phyloP scores from a whole-genome alignment of 2,329 filamentous ascomycete species.

The Penicillium vulpinum region DNA sequence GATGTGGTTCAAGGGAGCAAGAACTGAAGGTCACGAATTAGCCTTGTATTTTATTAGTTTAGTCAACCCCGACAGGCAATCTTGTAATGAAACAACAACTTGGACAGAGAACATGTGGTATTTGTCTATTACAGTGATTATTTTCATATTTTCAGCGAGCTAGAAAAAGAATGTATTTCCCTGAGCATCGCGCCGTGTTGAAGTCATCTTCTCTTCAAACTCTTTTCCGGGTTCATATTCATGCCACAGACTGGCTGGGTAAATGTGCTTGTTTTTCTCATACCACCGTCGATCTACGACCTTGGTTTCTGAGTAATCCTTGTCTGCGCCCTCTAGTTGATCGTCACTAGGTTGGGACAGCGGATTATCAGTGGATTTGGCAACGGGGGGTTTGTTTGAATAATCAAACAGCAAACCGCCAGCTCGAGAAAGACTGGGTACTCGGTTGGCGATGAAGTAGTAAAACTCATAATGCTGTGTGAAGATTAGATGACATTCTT shows the following conservation, averaged over 20 bases:
- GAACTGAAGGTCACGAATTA: slow-evolving; percentile 12
- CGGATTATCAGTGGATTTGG: slow-evolving; percentile 38
- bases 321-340: slow-evolving; percentile 70
- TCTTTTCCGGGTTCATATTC: slow-evolving; percentile 90
- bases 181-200: slow-evolving; percentile 74
- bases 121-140: slow-evolving; percentile 15
- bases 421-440: slow-evolving; percentile 67
- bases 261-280: slow-evolving; percentile 97
- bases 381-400: slow-evolving; percentile 47
- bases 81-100: not conserved
- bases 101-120: slow-evolving; percentile 6
- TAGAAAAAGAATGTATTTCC: slow-evolving; percentile 91
- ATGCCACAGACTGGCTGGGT: slow-evolving; percentile 92
- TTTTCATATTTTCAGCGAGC: slow-evolving; percentile 4
- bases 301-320: slow-evolving; percentile 82
- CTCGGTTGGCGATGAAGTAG: slow-evolving; percentile 83
- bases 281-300: slow-evolving; percentile 97
- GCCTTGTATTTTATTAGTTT: not conserved
- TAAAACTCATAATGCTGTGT: slow-evolving; percentile 92
- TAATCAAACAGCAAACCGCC: slow-evolving; percentile 79
- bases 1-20: slow-evolving; percentile 9
- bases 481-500: slow-evolving; percentile 3
- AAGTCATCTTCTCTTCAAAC: slow-evolving; percentile 63
- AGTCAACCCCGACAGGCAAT: not conserved
- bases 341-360: slow-evolving; percentile 52